These are phyloP conservation scores for Nepenthes mirabilis DNA, from an alignment of 148 eudicot genomes.

Conservation along the genomic window DNA sequence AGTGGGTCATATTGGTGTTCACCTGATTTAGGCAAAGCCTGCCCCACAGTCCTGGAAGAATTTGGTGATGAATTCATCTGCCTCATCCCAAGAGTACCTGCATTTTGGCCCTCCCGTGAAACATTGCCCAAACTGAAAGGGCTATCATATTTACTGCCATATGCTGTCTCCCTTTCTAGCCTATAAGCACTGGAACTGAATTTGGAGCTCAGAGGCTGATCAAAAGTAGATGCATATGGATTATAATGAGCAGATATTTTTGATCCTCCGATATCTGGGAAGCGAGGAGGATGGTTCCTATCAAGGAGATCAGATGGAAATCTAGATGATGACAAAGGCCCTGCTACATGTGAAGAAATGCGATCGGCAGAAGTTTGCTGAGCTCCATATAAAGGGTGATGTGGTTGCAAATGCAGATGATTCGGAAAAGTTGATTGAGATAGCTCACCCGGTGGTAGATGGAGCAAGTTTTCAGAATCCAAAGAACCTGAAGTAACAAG, in stretches of 20 bases:
- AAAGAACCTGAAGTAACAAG: slow-evolving; percentile 21
- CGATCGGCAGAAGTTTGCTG: slow-evolving; percentile 22
- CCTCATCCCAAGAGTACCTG: slow-evolving; percentile 19
- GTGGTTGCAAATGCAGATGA: slow-evolving; percentile 17
- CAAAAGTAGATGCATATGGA: slow-evolving; percentile 87
- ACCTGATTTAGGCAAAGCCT: slow-evolving; percentile 26
- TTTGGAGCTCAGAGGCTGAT: slow-evolving; percentile 64
- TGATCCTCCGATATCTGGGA: slow-evolving; percentile 38
- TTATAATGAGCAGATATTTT: slow-evolving; percentile 52
- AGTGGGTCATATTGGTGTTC: slow-evolving; percentile 88
- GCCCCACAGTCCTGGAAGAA: slow-evolving; percentile 22
- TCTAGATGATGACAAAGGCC: slow-evolving; percentile 22
- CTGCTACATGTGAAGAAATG: slow-evolving; percentile 19
- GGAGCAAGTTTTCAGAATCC: slow-evolving; percentile 16
- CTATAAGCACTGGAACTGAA: slow-evolving; percentile 37
- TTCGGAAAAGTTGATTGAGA: slow-evolving; percentile 15
- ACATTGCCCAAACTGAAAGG: slow-evolving; percentile 25
- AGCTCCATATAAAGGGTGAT: slow-evolving; percentile 21
- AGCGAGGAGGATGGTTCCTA: slow-evolving; percentile 24
- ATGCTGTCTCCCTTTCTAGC: slow-evolving; percentile 24
- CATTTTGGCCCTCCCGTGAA: slow-evolving; percentile 25
- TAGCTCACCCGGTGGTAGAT: slow-evolving; percentile 16
- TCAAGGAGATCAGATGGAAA: slow-evolving; percentile 27
- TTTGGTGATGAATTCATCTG: slow-evolving; percentile 22
- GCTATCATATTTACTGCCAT: slow-evolving; percentile 25